Evolutionary conservation across 495 filamentous ascomycete species (phyloP), one percentile per base, ranked within the genome.

Genomic region (Hypoxylon rickii): DNA sequence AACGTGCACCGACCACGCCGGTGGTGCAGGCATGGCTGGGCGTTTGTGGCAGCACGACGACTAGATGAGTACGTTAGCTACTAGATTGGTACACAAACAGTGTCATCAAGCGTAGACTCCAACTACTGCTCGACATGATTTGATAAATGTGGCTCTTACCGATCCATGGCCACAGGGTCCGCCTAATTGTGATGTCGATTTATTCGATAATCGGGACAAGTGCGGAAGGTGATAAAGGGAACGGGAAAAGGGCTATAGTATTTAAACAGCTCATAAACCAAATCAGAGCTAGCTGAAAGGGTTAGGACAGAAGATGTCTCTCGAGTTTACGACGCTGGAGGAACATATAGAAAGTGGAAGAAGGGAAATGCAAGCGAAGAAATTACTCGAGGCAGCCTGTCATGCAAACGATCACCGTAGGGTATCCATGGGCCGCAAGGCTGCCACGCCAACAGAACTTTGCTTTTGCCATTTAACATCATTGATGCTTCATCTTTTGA

Each of bases 1-100:
- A 33, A 67, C 15, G 3, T 62, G 32, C 64, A 67, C 1, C 1
- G 40, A 6, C 61, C 61, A 41, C 12, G n/a, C 41, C 45, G 37
- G 24, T 57, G 61, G 2, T 46, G 13, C 21, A 24, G 15, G 18
- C 58, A 61, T 24, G 10, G 43, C n/a, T 38, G 29, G 0, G 33
- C 16, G 17, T 29, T 45, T n/a, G 33, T 24, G 11, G 24, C 24
- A 7, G 34, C 41, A 2, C 6, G 40, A 31, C 13, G 33, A 11
- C 58, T 61, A 44, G 15, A 29, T 41, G 7, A n/a, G n/a, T 44
- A 39, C 38, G 42, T 61, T 16, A 61, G 58, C 38, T 10, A 47
- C 38, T 26, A 1, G 2, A 1, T 19, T 3, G 20, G 15, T 29
- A 29, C 4, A 29, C 24, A 29, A n/a, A n/a, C n/a, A n/a, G n/a